Evolutionary conservation across 1,284 basidiomycete genomes (phyloP), one percentile per base, ranked within the genome.

Genomic region (Ceratobasidium papillatum): DNA sequence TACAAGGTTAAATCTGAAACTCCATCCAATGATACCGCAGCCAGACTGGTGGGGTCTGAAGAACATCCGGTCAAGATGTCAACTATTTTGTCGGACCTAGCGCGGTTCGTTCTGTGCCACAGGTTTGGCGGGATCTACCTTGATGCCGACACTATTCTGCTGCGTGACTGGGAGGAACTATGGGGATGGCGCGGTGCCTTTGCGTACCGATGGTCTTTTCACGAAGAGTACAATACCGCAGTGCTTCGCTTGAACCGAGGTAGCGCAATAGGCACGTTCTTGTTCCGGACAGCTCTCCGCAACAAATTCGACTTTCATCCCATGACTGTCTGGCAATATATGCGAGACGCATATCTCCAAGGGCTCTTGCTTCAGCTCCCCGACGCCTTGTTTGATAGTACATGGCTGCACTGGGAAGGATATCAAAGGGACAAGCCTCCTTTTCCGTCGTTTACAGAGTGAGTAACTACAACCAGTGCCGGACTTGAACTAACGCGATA

Each of bases 141-240:
- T 64, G 94, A 96, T 79, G 93, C 93, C 19, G 94, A 95, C 81
- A 95, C 92, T 3, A 87, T 96, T 72, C 88, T 96, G 78, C 82
- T 96, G 14, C 88, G 94, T n/a, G 94, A 96, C 80, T 96, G 94
- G 94, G 93, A 94, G 80, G 94, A 95, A 77, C 82, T 96, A 14
- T 95, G 93, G 92, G 92, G 92, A 27, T 94, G 91, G 89, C 89
- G 90, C 78, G 93, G 93, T 30, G 92, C 93, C 47, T 96, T 94
- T 78, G 93, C 94, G 3, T 96, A 95, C 80, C 86, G 93, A 1
- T 95, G 94, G 94, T 91, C 89, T 47, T 88, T 91, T 74, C 82
- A 94, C 76, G 86, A 90, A 77, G 91, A 90, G 79, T 95, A 95
- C 82, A 95, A 95, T 83, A 95, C 94, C 17, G 94, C 94, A 1